phyloP scores from a whole-genome alignment of 2,329 filamentous ascomycete genomes.

The Sclerotinia subarctica region DNA sequence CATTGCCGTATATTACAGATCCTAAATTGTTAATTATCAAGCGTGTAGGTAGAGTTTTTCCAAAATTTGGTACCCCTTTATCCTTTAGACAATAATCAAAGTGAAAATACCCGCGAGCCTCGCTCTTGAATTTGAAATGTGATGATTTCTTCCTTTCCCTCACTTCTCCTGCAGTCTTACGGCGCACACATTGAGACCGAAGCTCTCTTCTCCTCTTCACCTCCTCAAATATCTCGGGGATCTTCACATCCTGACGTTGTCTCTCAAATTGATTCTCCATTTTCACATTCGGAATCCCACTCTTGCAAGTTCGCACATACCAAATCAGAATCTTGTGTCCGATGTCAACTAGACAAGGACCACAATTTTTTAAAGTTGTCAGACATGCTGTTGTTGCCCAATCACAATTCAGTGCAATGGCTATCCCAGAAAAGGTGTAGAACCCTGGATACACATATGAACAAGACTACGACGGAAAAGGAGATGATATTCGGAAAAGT shows the following conservation, averaged over 20 bases:
- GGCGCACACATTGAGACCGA: background rate
- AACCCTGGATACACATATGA: background rate
- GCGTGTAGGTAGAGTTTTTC: background rate
- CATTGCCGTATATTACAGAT: conserved; percentile 10
- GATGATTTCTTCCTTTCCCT: background rate
- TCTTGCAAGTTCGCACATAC: conserved; percentile 2
- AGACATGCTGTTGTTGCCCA: conserved; percentile 3
- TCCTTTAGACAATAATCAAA: background rate
- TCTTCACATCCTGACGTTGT: conserved; percentile 5
- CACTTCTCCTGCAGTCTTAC: background rate
- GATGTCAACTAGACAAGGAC: conserved; percentile 6
- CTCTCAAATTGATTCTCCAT: conserved; percentile 10
- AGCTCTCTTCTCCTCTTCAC: background rate
- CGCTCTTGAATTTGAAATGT: background rate
- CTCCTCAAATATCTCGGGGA: conserved; percentile 5
- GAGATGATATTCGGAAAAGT: background rate
- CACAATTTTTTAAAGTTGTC: conserved; percentile 12
- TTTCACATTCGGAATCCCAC: conserved; percentile 8
- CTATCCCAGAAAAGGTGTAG: background rate
- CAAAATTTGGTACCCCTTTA: background rate
- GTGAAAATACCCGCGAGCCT: background rate
- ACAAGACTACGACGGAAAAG: background rate
- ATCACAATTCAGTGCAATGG: background rate
- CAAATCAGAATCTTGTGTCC: conserved; percentile 16
- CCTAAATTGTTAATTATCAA: background rate